Percentiles rank a stretch among this genome's conserved stretches.
These are phyloP conservation scores for Kwoniella sp. DNA, from an alignment of 768 basidiomycete genomes.

Conservation along the genomic window DNA sequence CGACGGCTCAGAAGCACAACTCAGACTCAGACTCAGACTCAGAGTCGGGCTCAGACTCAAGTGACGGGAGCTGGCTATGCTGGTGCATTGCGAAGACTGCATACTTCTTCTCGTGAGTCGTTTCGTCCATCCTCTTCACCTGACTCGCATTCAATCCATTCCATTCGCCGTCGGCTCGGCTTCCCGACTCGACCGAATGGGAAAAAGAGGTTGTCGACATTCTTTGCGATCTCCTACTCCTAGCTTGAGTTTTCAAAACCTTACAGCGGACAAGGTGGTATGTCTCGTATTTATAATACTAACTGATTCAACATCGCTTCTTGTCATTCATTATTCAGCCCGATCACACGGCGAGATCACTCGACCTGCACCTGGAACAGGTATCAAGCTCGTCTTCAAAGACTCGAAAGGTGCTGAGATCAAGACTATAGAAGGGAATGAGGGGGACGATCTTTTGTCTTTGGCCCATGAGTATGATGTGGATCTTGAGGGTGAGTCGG, in stretches of 20 bases:
- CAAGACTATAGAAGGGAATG: slow-evolving; percentile 86
- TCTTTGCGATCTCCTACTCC: too few relatives aligned
- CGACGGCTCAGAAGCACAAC: background rate
- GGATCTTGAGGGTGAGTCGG: slow-evolving; percentile 80
- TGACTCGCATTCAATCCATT: too few relatives aligned
- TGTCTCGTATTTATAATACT: too few relatives aligned
- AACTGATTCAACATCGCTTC: too few relatives aligned
- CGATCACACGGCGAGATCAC: slow-evolving; percentile 45
- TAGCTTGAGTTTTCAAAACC: too few relatives aligned
- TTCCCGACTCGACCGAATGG: too few relatives aligned
- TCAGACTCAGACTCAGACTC: background rate
- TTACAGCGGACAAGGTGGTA: too few relatives aligned
- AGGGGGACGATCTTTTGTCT: slow-evolving; percentile 87
- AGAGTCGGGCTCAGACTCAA: background rate
- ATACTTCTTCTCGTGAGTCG: background rate
- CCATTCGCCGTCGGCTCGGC: background rate
- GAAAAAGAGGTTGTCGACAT: too few relatives aligned
- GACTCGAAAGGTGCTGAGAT: slow-evolving; percentile 81
- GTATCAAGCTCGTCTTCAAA: slow-evolving; percentile 82
- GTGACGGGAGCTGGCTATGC: background rate
- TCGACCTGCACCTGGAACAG: slow-evolving; percentile 49
- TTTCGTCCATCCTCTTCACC: background rate
- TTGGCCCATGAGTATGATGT: slow-evolving; percentile 94
- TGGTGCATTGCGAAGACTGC: background rate
- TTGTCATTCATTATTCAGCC: too few relatives aligned